Base-by-base conservation (phyloP, 495 filamentous ascomycete genomes). In the Clohesyomyces aquaticus region DNA sequence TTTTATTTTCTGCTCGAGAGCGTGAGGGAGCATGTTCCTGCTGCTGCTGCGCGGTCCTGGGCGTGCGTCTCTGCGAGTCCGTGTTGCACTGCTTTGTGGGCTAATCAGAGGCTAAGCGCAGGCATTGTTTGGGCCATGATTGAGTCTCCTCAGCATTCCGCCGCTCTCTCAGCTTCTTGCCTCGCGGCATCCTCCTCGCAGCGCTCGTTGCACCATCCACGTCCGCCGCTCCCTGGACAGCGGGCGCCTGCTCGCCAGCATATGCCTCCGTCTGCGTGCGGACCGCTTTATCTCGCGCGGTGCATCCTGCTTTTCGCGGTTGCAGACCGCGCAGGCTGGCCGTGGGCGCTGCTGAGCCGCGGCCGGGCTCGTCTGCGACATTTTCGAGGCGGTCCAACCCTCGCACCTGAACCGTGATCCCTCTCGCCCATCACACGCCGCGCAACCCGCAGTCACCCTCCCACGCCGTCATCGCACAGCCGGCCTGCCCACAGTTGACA, bases 91-190 rank as follows among this genome's bases (percentile, higher is more conserved):
- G 46, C 47, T 45, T 52, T n/a, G 26, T 53, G 58, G 56, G 50
- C 56, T 59, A 59, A 59, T 59, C 55, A 57, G 55, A 21, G 25
- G 46, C 58, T 48, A 52, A 52, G 58, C 25, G 46, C 38, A 28
- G 48, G 48, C 50, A 29, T 53, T 53, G 50, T 47, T 59, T 59
- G 42, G 56, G 42, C 29, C 35, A 42, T 29, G 12, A n/a, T 52
- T 25, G 48, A 52, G 6, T 28, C 50, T 35, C 50, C 27, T 21
- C 29, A n/a, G n/a, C n/a, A n/a, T 27, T 19, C 21, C 29, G 50
- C 11, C 6, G 18, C 38, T 26, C 51, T 32, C 18, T 14, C 35
- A 26, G 3, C 27, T 22, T n/a, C 29, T 11, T 26, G 29, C 16
- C 18, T 26, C 48, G 25, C 11, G n/a, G 8, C 48, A 23, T 32